phyloP scores from a whole-genome alignment of 177 flowering plant species.

The Tripterygium wilfordii region DNA sequence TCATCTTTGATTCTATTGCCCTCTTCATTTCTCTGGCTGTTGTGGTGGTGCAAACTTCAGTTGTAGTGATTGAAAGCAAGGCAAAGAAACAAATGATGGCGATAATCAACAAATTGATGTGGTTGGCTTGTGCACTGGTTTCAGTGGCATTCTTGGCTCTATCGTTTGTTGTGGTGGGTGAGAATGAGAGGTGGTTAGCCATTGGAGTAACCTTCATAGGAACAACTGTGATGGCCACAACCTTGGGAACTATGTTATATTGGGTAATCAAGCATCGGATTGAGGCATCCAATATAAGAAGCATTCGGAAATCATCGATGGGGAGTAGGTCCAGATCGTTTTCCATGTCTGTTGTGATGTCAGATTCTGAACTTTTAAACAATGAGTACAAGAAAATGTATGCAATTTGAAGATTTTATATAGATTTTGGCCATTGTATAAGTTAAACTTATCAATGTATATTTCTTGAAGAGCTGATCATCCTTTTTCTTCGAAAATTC shows the following conservation, averaged over 20 bases:
- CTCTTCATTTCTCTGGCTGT: constrained; percentile 90
- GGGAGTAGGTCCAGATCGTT: constrained; percentile 46
- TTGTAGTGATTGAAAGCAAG: constrained; percentile 36
- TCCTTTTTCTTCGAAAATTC: too few species aligned
- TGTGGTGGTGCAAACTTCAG: constrained; percentile 45
- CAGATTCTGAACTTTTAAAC: constrained; percentile 42
- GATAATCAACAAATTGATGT: constrained; percentile 48
- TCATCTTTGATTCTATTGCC: constrained; percentile 79
- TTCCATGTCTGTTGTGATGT: constrained; percentile 38
- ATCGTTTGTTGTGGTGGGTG: constrained; percentile 33
- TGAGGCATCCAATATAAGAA: constrained; percentile 44
- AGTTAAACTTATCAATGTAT: too few species aligned
- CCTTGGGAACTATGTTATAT: constrained; percentile 36
- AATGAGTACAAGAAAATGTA: constrained; percentile 48
- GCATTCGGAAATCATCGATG: constrained; percentile 45
- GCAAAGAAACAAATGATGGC: constrained; percentile 41
- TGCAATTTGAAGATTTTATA: constrained; percentile 42
- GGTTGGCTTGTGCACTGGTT: constrained; percentile 42
- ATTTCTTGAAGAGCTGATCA: too few species aligned
- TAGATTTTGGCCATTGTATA: too few species aligned
- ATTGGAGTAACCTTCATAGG: constrained; percentile 26
- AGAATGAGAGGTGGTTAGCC: constrained; percentile 22
- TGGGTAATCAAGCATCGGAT: constrained; percentile 71
- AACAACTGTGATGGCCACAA: constrained; percentile 28
- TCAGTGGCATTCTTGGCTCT: constrained; percentile 38